These are phyloP conservation scores for Panicum miliaceum DNA, from an alignment of 176 grass and related monocot species.

Conservation along the genomic window DNA sequence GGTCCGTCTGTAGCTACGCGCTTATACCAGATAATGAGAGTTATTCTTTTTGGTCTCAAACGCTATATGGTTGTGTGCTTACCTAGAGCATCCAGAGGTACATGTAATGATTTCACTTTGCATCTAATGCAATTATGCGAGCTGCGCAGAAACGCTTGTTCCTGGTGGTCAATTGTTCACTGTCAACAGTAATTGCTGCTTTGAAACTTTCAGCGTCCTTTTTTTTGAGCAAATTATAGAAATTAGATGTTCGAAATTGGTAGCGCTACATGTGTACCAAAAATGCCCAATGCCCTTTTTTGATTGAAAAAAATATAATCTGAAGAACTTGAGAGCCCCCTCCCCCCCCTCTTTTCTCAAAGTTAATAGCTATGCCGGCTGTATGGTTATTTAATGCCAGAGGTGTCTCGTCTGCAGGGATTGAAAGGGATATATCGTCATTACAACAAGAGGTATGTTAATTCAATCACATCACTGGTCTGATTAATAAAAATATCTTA, in stretches of 20 bases:
- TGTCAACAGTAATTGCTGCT: neutral
- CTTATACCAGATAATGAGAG: neutral
- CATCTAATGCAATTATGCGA: neutral
- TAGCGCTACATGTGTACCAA: neutral
- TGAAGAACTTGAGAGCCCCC: neutral
- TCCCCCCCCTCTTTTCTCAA: neutral
- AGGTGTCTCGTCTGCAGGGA: slow-evolving; percentile 51
- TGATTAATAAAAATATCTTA: neutral
- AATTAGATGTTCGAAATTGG: neutral
- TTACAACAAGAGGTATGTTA: slow-evolving; percentile 81
- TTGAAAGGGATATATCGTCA: slow-evolving; percentile 81
- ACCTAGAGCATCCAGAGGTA: slow-evolving; percentile 3
- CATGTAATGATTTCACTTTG: slow-evolving; percentile 18
- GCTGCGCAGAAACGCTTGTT: neutral
- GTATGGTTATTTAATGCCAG: slow-evolving; percentile 7
- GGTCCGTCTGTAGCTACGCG: neutral
- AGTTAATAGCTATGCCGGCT: slow-evolving; percentile 13
- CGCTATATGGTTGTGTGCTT: neutral
- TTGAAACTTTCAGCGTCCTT: slow-evolving; percentile 13
- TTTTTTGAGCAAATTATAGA: neutral
- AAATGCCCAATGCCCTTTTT: slow-evolving; percentile 5
- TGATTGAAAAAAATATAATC: neutral
- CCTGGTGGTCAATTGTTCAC: slow-evolving; percentile 8
- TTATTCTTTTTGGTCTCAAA: neutral
- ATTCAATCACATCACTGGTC: neutral